phyloP scores from a whole-genome alignment of 1,284 basidiomycete genomes.

The Leccinum subrobustum region DNA sequence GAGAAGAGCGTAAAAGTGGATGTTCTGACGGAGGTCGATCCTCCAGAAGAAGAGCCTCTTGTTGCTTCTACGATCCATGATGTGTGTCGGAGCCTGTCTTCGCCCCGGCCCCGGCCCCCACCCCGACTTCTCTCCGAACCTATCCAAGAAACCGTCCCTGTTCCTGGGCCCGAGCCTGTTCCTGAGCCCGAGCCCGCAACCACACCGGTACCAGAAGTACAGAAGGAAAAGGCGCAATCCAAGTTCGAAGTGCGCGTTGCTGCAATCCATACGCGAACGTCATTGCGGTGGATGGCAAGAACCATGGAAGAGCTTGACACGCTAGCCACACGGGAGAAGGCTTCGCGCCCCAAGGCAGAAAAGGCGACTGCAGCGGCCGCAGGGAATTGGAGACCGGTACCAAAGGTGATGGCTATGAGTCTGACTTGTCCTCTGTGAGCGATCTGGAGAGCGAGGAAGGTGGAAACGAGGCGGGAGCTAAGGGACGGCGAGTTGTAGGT shows the following conservation, averaged over 20 bases:
- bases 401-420: constrained; percentile 19
- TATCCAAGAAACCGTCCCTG: too few species aligned
- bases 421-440: constrained; percentile 32
- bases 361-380: constrained; percentile 28
- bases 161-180: too few species aligned
- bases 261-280: constrained; percentile 27
- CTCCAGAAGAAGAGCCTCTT: constrained; percentile 10
- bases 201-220: too few species aligned
- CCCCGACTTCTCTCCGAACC: too few species aligned
- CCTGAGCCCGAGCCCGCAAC: too few species aligned
- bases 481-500: constrained; percentile 1
- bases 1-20: constrained; percentile 4
- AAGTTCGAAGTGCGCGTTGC: too few species aligned
- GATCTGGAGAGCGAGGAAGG: constrained; percentile 30
- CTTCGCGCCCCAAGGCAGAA: constrained; percentile 28
- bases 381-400: background rate
- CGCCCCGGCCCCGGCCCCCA: too few species aligned
- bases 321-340: constrained; percentile 59
- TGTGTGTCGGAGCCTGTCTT: background rate
- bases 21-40: constrained; percentile 17
- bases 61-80: background rate
- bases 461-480: background rate
- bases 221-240: too few species aligned
- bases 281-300: constrained; percentile 25
- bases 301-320: constrained; percentile 70